Evolutionary conservation across 2,329 filamentous ascomycete genomes (phyloP).

Genomic region (Talaromyces sp.): DNA sequence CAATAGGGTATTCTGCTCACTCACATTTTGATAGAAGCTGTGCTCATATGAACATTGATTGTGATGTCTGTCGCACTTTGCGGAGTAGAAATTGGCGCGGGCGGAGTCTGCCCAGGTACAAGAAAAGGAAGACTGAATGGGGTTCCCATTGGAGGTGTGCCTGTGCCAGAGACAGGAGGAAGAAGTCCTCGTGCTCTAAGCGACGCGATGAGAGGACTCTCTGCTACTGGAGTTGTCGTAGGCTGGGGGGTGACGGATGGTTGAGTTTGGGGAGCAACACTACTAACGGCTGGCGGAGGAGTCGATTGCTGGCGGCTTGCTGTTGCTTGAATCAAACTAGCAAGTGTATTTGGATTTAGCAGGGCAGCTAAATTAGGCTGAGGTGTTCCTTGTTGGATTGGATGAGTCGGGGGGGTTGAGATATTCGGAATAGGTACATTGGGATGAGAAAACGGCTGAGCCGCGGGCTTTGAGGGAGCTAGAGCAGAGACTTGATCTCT

Average conservation of each 20-base stretch:
- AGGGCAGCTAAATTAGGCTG: constrained; percentile 32
- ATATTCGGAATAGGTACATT: constrained; percentile 18
- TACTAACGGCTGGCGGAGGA: constrained; percentile 47
- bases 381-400: constrained; percentile 34
- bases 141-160: constrained; percentile 36
- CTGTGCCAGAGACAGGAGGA: constrained; percentile 39
- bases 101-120: constrained; percentile 38
- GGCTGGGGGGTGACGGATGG: constrained; percentile 55
- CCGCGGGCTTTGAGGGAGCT: constrained; percentile 41
- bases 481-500: constrained; percentile 80
- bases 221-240: constrained; percentile 42
- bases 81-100: constrained; percentile 33
- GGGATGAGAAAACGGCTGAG: constrained; percentile 18
- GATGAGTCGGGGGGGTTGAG: constrained; percentile 37
- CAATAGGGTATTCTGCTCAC: not conserved
- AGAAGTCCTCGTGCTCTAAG: constrained; percentile 67
- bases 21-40: constrained; percentile 68
- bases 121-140: constrained; percentile 40
- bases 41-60: constrained; percentile 53
- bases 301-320: constrained; percentile 39
- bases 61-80: constrained; percentile 25
- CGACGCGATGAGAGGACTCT: constrained; percentile 62
- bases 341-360: constrained; percentile 43
- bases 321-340: constrained; percentile 44
- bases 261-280: constrained; percentile 52